A percentile compares a stretch with the other conserved stretches of the same genome.
Conservation (phyloP, 2,329 filamentous ascomycete species). For the Remersonia thermophila region DNA sequence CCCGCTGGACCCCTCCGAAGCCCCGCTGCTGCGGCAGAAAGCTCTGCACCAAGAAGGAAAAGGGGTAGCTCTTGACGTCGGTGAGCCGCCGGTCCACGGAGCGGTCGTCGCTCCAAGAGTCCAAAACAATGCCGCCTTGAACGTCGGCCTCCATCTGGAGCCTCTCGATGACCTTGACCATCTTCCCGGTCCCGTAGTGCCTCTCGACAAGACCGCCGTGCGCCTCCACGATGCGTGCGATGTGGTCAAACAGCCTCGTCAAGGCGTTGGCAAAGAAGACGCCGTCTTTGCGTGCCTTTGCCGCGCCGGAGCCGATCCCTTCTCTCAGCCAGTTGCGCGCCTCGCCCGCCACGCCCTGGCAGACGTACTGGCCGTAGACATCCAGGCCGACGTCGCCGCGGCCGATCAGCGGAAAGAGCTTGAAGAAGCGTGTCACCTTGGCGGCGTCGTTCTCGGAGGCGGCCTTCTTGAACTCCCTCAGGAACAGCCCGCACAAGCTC, state of each 20-base stretch:
- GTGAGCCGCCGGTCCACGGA: conserved; percentile 74
- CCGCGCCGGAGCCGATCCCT: conserved; percentile 36
- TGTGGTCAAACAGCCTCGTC: conserved; percentile 91
- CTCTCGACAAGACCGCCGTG: conserved; percentile 85
- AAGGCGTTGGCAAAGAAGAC: conserved; percentile 88
- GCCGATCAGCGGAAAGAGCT: conserved; percentile 89
- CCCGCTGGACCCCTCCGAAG: conserved; percentile 48
- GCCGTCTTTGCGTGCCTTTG: conserved; percentile 51
- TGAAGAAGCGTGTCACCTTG: conserved; percentile 92
- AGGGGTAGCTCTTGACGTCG: conserved; percentile 95
- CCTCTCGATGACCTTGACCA: conserved; percentile 86
- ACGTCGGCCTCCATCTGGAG: conserved; percentile 91
- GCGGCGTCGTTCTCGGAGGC: conserved; percentile 75
- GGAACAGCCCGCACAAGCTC: conserved; percentile 77
- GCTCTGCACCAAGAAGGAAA: conserved; percentile 92
- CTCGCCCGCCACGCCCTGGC: conserved; percentile 77
- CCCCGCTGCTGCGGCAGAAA: conserved; percentile 56
- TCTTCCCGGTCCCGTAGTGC: conserved; percentile 85
- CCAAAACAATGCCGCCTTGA: conserved; percentile 88
- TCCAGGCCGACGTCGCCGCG: conserved; percentile 81
- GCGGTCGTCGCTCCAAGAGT: conserved; percentile 89
- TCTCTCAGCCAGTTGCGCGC: conserved; percentile 72
- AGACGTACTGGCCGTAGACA: conserved; percentile 92
- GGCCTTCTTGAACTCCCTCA: conserved; percentile 90
- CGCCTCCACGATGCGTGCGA: conserved; percentile 88